These are phyloP conservation scores for Plasmodium yoelii DNA, from an alignment of 169 alveolate genomes.

Conservation along the genomic window DNA sequence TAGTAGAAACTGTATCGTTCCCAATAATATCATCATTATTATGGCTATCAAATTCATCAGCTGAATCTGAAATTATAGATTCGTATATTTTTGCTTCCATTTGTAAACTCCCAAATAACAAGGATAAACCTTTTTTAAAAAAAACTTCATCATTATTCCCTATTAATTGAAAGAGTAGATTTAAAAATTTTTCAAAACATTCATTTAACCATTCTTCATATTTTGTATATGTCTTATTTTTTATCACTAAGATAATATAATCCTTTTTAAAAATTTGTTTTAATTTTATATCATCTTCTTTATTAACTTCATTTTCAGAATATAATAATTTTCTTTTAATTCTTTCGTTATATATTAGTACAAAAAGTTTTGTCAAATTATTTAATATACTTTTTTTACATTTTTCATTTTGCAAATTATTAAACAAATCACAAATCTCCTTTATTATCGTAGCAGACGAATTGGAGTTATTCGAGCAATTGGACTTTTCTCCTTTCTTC, in stretches of 20 bases:
- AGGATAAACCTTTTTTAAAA: slow-evolving; percentile 53
- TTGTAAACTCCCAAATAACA: slow-evolving; percentile 60
- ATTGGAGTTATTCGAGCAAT: neutral
- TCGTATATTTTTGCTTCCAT: slow-evolving; percentile 56
- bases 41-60: neutral
- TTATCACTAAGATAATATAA: slow-evolving; percentile 16
- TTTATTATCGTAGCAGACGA: slow-evolving; percentile 1
- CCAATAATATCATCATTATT: neutral
- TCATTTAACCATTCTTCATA: slow-evolving; percentile 72
- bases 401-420: slow-evolving; percentile 10
- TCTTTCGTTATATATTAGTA: slow-evolving; percentile 55
- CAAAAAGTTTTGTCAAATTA: slow-evolving; percentile 34
- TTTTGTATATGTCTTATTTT: slow-evolving; percentile 21
- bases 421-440: slow-evolving; percentile 50
- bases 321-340: slow-evolving; percentile 48
- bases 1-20: neutral
- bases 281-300: slow-evolving; percentile 29
- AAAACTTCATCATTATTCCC: slow-evolving; percentile 60
- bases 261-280: slow-evolving; percentile 36
- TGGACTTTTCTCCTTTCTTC: neutral
- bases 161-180: slow-evolving; percentile 59
- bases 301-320: neutral
- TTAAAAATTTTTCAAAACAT: slow-evolving; percentile 61
- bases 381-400: slow-evolving; percentile 45
- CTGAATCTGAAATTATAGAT: neutral